phyloP scores from a whole-genome alignment of 257 asterid species.

The Solanum etuberosum region DNA sequence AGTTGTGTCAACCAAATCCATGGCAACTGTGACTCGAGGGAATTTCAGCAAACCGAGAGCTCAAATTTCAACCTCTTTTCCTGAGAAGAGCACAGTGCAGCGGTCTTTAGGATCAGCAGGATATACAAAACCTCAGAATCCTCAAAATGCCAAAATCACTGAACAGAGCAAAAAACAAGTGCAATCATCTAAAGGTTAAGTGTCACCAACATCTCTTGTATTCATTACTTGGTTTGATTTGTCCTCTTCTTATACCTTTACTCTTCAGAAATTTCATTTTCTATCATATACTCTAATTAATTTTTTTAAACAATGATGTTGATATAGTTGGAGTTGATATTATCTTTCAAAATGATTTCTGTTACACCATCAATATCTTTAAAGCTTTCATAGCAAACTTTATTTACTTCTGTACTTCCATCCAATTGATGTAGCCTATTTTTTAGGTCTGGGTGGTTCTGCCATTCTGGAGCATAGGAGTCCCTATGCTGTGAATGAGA shows the following conservation, averaged over 20 bases:
- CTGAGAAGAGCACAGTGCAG: background rate
- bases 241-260: background rate
- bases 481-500: slow-evolving; percentile 11
- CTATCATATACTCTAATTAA: background rate
- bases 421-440: background rate
- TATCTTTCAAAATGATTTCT: background rate
- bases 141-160: slow-evolving; percentile 6
- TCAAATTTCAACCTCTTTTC: background rate
- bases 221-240: background rate
- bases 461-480: slow-evolving; percentile 3
- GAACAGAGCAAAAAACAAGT: background rate
- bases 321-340: background rate
- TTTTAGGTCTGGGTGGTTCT: slow-evolving; percentile 23
- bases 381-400: background rate
- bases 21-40: background rate
- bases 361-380: background rate
- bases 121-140: slow-evolving; percentile 14
- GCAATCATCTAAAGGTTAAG: background rate
- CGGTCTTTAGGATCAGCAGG: slow-evolving; percentile 9
- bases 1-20: slow-evolving; percentile 4
- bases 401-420: background rate
- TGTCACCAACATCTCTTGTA: background rate
- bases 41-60: slow-evolving; percentile 8
- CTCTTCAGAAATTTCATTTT: background rate
- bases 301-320: background rate